A percentile compares a stretch with the other conserved stretches of the same genome.
Evolutionary conservation across 78 protist species (phyloP).

Genomic region (Monocercomonoides exilis): DNA sequence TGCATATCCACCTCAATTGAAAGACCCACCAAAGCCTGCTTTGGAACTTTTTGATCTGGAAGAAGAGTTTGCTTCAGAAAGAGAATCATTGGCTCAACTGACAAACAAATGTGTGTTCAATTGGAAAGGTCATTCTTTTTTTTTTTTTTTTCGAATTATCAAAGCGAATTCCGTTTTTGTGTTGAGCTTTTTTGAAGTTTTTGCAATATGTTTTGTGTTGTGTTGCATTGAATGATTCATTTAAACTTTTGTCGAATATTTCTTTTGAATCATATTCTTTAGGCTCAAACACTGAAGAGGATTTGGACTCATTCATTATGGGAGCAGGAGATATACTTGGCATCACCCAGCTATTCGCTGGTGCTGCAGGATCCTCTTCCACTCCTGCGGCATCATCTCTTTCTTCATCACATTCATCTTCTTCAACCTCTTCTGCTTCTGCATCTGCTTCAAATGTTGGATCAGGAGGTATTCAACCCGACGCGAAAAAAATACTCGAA

Average conservation of each 20-base stretch:
- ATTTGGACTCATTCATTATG: constrained; percentile 32
- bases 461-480: no score
- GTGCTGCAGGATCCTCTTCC: no score
- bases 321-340: constrained; percentile 48
- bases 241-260: no score
- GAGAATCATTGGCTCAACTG: constrained; percentile 47
- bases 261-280: not conserved
- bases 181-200: no score
- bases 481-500: no score
- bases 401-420: no score
- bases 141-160: not conserved
- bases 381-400: no score
- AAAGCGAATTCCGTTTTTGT: no score
- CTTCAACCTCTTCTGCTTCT: no score
- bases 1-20: constrained; percentile 49
- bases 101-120: constrained; percentile 45
- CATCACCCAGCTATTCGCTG: constrained; percentile 11
- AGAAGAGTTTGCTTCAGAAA: constrained; percentile 60
- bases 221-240: no score
- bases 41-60: constrained; percentile 76
- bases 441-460: no score
- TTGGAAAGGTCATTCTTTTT: not conserved
- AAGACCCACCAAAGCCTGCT: constrained; percentile 61
- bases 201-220: no score
- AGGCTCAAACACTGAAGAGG: constrained; percentile 31